phyloP scores from a whole-genome alignment of 1,284 basidiomycete genomes.

The Fomitopsis betulina region DNA sequence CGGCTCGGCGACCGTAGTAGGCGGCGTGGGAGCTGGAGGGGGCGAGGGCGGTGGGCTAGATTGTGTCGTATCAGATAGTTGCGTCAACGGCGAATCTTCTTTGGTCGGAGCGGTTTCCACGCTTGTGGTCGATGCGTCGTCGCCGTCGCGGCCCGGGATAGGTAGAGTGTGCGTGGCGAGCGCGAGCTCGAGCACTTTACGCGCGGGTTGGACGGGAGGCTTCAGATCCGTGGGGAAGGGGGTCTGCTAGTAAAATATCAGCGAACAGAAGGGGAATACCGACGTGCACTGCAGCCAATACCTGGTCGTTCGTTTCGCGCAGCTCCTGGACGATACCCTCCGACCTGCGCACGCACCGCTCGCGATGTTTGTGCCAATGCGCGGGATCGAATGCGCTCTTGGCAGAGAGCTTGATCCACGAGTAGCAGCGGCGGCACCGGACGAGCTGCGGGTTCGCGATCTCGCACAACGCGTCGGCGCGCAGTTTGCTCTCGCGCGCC shows the following conservation, averaged over 20 bases:
- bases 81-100: constrained; percentile 5
- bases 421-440: constrained; percentile 51
- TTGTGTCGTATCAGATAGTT: neutral
- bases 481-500: constrained; percentile 42
- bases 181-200: constrained; percentile 4
- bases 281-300: neutral
- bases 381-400: constrained; percentile 62
- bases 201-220: neutral
- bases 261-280: neutral
- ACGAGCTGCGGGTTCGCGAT: constrained; percentile 50
- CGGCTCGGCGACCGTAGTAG: constrained; percentile 5
- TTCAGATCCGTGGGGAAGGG: constrained; percentile 3
- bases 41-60: constrained; percentile 4
- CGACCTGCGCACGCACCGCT: constrained; percentile 42
- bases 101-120: neutral
- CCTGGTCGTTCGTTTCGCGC: constrained; percentile 15
- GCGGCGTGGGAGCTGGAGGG: constrained; percentile 3
- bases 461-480: constrained; percentile 45
- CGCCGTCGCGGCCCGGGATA: constrained; percentile 35
- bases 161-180: constrained; percentile 27
- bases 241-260: neutral
- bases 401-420: constrained; percentile 58
- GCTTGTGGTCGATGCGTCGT: neutral
- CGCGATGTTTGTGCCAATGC: constrained; percentile 63
- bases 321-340: constrained; percentile 17